Evolutionary conservation across 768 basidiomycete genomes (phyloP), one percentile per base, ranked within the genome.

Genomic region (Lanmaoa pseudosensibilis): DNA sequence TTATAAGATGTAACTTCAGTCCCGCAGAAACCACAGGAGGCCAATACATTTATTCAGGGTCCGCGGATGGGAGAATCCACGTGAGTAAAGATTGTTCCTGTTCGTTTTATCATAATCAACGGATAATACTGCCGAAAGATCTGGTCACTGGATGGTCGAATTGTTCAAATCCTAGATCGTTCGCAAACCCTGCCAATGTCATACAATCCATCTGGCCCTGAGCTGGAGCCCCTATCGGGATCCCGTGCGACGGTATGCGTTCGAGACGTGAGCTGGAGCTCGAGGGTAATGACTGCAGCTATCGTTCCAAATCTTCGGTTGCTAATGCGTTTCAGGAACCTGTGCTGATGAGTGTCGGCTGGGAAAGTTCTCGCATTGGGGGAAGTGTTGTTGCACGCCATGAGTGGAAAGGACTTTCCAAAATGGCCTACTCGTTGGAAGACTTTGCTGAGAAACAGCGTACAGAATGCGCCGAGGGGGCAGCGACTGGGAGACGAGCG

Each of bases 1-100:
- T 99, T 54, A 97, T 99, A 63, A 82, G 97, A 53, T 98, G 95
- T 69, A 89, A 98, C 74, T 99, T 98, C 75, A 95, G 93, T 63
- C 97, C 97, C 21, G 78, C 79, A 5, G 90, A 94, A 70, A 94
- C 93, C 5, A 99, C 97, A 8, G 94, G 94, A 10, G 81, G 84
- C 55, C 90, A 90, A 63, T 99, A 98, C 74, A 83, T 99, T 41
- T 98, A 98, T 72, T 95, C 94, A 21, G 96, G 96, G 25, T 91
- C 92, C 18, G 80, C 87, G 8, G 92, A 97, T 66, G 92, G 93
- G 12, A 81, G 72, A 58, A 84, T 96, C 51, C 94, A 96, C 70
- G 92, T 93, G 59, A 47, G 84, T 69, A 19, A 53, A 55, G 41
- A 46, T 9, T 37, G 40, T 37, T 44, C 33, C 56, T 6, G 32